These are phyloP conservation scores for Adansonia gregorii DNA, from an alignment of 441 rosid genomes.

Conservation along the genomic window DNA sequence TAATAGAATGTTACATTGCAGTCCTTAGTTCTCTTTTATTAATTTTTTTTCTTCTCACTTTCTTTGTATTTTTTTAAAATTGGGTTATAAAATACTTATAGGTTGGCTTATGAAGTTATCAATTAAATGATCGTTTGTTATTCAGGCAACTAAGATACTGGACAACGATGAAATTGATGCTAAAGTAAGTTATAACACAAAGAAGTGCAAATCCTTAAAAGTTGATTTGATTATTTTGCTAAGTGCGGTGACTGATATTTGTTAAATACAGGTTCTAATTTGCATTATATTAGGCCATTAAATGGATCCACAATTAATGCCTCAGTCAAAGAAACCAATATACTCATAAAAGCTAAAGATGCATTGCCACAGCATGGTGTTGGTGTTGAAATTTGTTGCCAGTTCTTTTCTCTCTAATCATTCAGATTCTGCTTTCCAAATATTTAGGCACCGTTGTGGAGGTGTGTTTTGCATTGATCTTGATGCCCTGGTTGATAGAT, in stretches of 20 bases:
- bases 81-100: not conserved
- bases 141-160: constrained; percentile 80
- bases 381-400: constrained; percentile 82
- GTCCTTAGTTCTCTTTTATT: not conserved
- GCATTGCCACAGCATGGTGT: constrained; percentile 86
- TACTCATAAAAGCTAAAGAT: constrained; percentile 81
- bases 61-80: not conserved
- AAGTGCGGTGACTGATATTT: constrained; percentile 7
- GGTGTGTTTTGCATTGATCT: constrained; percentile 69
- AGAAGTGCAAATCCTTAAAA: not conserved
- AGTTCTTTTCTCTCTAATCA: constrained; percentile 12
- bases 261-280: constrained; percentile 57
- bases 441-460: constrained; percentile 41
- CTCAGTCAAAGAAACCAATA: constrained; percentile 81
- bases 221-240: not conserved
- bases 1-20: not conserved
- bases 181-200: constrained; percentile 50
- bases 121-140: constrained; percentile 18
- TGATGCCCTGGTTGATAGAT: constrained; percentile 78
- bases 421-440: not conserved
- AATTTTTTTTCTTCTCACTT: not conserved
- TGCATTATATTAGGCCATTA: constrained; percentile 78
- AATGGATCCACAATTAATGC: constrained; percentile 69
- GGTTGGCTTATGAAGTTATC: not conserved
- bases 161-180: constrained; percentile 76